These are phyloP conservation scores for Dioscorea zingiberensis DNA, from an alignment of 106 monocot genomes.

Conservation along the genomic window DNA sequence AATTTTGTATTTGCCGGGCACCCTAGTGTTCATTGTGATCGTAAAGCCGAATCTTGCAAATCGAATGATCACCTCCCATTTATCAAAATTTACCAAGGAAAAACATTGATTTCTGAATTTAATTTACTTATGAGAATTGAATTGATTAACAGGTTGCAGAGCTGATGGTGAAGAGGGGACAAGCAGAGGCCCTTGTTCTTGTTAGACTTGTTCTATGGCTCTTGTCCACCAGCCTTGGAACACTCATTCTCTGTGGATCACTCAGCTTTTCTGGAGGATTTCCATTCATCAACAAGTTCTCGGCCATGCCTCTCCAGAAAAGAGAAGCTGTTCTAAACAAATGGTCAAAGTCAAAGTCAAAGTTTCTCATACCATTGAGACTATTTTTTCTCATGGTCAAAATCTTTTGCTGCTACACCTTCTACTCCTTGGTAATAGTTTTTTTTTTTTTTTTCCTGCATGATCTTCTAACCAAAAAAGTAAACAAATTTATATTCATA, in stretches of 20 bases:
- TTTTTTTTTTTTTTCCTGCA: too few relatives aligned
- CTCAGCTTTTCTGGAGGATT: conserved; percentile 39
- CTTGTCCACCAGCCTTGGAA: conserved; percentile 62
- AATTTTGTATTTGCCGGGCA: too few relatives aligned
- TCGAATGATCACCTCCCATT: too few relatives aligned
- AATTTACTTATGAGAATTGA: too few relatives aligned
- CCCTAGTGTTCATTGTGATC: too few relatives aligned
- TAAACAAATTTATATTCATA: too few relatives aligned
- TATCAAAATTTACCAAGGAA: too few relatives aligned
- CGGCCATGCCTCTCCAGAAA: conserved; percentile 43
- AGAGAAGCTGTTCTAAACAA: conserved; percentile 63
- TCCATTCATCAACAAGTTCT: conserved; percentile 67
- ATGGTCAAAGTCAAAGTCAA: conserved; percentile 53
- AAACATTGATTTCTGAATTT: too few relatives aligned
- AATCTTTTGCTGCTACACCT: conserved; percentile 34
- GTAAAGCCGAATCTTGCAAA: too few relatives aligned
- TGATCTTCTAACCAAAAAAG: too few relatives aligned
- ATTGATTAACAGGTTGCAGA: conserved; percentile 58
- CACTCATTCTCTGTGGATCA: conserved; percentile 68
- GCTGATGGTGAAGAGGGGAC: conserved; percentile 31
- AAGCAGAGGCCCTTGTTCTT: conserved; percentile 32
- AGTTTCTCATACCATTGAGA: conserved; percentile 31
- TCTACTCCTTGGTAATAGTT: conserved; percentile 87
- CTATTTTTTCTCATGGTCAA: conserved; percentile 61
- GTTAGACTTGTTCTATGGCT: conserved; percentile 57